Evolutionary conservation across 2,329 filamentous ascomycete genomes (phyloP), one percentile per base, ranked within the genome.

Genomic region (Colletotrichum phormii): DNA sequence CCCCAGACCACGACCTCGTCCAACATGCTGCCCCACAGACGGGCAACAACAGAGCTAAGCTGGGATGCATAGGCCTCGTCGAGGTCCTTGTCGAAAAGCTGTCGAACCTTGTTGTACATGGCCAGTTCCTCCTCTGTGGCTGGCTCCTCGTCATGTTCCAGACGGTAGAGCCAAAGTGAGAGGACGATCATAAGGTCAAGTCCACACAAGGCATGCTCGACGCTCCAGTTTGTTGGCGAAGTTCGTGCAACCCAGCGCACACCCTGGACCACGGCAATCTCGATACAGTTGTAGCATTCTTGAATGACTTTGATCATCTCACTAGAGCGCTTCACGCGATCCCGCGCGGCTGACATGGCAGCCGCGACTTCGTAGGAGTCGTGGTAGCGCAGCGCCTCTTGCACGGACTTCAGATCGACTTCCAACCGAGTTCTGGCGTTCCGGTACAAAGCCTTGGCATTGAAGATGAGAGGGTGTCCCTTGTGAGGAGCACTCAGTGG

Each of bases 281-380:
- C 96, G 79, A 99, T 95, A 86, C 95, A 98, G 83, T 97, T 95
- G 84, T 97, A 98, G 85, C 97, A 98, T 83, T 97, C 95, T 80
- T 98, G 93, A 74, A 99, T 97, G 78, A 98, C 95, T 85, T 98
- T 97, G 87, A 98, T 94, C 96, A 98, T 98, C 83, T 98, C 96
- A 79, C 93, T 92, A 24, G 95, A 97, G 76, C 97, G 93, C 89
- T 97, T 97, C 76, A 99, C 95, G 82, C 94, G 95, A 83, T 98
- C 95, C 75, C 96, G 92, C 62, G 96, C 95, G 76, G 95, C 93
- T 8, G 95, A 97, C 97, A 99, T 99, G 74, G 95, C 95, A 59
- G 94, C 95, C 24, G 95, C 97, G 72, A 99, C 96, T 83, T 99
- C 97, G 80, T 97, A 98, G 1, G 95, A 94, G 77, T 98, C 96